Percentiles rank a stretch among this genome's conserved stretches.
Evolutionary conservation across 768 basidiomycete genomes (phyloP).

Genomic region (Hemileccinum impolitum): DNA sequence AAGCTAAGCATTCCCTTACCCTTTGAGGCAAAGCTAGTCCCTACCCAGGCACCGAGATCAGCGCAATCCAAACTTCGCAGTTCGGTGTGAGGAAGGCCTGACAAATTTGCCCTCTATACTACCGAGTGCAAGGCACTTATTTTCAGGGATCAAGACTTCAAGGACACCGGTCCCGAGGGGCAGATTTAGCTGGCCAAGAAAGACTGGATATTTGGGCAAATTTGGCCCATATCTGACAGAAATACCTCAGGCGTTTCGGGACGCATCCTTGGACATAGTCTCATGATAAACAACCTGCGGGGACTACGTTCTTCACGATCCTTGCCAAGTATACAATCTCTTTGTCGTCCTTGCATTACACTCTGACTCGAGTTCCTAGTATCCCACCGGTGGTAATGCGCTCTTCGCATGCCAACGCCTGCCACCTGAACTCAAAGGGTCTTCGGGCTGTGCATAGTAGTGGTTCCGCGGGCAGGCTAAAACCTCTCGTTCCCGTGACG

Average conservation of each 20-base stretch:
- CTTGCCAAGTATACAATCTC: constrained; percentile 38
- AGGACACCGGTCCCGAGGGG: constrained; percentile 48
- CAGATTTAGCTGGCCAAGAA: constrained; percentile 52
- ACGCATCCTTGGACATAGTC: constrained; percentile 30
- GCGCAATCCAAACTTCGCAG: constrained; percentile 51
- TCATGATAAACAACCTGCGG: constrained; percentile 54
- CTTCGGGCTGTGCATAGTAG: constrained; percentile 55
- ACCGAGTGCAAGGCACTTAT: constrained; percentile 53
- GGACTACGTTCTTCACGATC: constrained; percentile 55
- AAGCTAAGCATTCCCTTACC: constrained; percentile 47
- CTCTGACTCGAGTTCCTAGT: constrained; percentile 13
- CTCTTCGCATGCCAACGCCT: constrained; percentile 55
- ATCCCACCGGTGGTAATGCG: constrained; percentile 47
- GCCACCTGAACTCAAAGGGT: too few relatives aligned
- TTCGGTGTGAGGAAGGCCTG: constrained; percentile 50
- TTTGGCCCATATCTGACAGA: not conserved
- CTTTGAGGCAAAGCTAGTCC: constrained; percentile 41
- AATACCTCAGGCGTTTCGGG: constrained; percentile 37
- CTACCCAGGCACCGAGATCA: constrained; percentile 50
- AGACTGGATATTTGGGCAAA: not conserved
- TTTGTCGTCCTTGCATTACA: too few relatives aligned
- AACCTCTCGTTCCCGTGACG: constrained; percentile 39
- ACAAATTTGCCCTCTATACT: constrained; percentile 50
- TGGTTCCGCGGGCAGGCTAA: constrained; percentile 51
- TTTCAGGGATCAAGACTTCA: constrained; percentile 62